Conservation (phyloP, 805 yeast species). For the Teunomyces tritomae region DNA sequence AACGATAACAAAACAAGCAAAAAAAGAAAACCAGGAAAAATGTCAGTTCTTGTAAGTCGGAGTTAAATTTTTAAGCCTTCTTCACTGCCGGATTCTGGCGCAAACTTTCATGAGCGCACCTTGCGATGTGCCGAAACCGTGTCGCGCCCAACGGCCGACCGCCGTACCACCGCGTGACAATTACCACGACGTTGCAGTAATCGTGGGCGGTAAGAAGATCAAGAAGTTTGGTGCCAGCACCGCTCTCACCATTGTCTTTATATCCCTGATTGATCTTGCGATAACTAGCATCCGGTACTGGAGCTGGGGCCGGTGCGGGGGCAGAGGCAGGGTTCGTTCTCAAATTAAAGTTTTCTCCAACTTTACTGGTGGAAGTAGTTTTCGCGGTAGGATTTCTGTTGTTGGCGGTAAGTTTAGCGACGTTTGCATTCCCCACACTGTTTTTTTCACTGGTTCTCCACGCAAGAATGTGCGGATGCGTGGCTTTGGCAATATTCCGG, state of each 20-base stretch:
- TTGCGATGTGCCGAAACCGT: constrained; percentile 65
- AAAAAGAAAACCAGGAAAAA: neutral
- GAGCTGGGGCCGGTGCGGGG: too few species aligned
- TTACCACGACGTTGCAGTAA: constrained; percentile 54
- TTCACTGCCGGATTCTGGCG: constrained; percentile 4
- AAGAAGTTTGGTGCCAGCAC: constrained; percentile 63
- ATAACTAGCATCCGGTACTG: too few species aligned
- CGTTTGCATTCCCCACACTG: neutral
- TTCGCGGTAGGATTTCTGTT: too few species aligned
- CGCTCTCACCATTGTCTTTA: constrained; percentile 71
- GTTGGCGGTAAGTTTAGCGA: too few species aligned
- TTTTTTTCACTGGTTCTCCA: constrained; percentile 48
- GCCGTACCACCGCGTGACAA: constrained; percentile 82
- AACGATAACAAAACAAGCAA: neutral
- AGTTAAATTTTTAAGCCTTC: neutral
- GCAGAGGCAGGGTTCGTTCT: constrained; percentile 2
- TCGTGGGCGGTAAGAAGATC: constrained; percentile 48
- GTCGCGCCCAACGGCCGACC: constrained; percentile 72
- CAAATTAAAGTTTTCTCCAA: too few species aligned
- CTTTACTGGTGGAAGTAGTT: too few species aligned
- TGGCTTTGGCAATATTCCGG: constrained; percentile 51
- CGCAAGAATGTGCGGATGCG: constrained; percentile 74
- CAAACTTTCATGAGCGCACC: constrained; percentile 53
- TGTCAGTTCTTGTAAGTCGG: neutral
- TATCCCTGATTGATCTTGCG: constrained; percentile 52